Evolutionary conservation across 2,329 filamentous ascomycete species (phyloP).

Genomic region (Penicillium sp.): DNA sequence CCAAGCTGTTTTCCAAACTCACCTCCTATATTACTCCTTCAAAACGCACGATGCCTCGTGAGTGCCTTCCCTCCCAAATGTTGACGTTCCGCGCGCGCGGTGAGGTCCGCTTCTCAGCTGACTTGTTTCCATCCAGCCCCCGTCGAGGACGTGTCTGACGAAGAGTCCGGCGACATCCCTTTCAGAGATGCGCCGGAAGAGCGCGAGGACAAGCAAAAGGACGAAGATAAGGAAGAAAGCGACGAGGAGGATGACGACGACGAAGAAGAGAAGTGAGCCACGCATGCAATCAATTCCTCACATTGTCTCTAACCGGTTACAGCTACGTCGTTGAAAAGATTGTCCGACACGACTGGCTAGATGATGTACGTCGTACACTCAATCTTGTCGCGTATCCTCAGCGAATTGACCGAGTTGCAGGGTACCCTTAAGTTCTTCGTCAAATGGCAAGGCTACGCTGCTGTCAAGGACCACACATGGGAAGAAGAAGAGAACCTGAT

Average conservation of each 20-base stretch:
- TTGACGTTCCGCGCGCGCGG: conserved; percentile 8
- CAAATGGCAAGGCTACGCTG: conserved; percentile 52
- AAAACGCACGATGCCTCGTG: conserved; percentile 43
- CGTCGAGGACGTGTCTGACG: conserved; percentile 37
- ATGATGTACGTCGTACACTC: conserved; percentile 30
- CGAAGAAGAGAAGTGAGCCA: conserved; percentile 40
- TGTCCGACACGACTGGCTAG: conserved; percentile 38
- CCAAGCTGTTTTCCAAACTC: conserved; percentile 35
- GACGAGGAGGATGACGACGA: conserved; percentile 18
- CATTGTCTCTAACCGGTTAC: conserved; percentile 12
- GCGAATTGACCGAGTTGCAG: conserved; percentile 30
- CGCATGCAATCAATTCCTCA: conserved; percentile 8
- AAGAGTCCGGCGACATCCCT: conserved; percentile 43
- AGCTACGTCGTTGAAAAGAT: conserved; percentile 48
- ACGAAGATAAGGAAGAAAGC: conserved; percentile 15
- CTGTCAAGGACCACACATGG: conserved; percentile 46
- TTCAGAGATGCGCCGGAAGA: conserved; percentile 32
- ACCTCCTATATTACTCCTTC: conserved; percentile 24
- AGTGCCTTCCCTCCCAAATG: conserved; percentile 23
- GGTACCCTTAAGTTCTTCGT: conserved; percentile 43
- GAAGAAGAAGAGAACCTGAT: conserved; percentile 50
- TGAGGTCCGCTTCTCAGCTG: conserved; percentile 10
- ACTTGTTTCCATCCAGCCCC: conserved; percentile 27
- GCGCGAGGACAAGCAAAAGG: conserved; percentile 20
- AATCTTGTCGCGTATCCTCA: background rate